Conservation (phyloP, 331 rosid species). For the Acacia concinna region DNA sequence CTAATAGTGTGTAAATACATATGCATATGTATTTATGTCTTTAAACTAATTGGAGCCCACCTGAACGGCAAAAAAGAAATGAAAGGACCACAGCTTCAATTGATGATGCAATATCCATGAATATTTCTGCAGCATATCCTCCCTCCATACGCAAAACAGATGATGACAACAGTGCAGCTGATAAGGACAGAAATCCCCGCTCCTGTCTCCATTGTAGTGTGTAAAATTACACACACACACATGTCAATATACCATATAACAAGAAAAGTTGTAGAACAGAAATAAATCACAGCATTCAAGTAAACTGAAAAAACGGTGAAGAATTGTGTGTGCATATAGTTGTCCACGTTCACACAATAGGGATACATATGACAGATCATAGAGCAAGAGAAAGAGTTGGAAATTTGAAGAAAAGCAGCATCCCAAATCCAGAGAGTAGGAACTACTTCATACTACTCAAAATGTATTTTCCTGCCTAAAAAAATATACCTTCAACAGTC, state of each 20-base stretch:
- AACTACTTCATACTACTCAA: neutral
- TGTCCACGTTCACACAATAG: constrained; percentile 1
- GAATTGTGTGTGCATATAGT: neutral
- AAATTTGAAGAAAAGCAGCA: constrained; percentile 2
- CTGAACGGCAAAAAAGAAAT: constrained; percentile 88
- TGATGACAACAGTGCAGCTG: constrained; percentile 86
- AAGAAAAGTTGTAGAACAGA: constrained; percentile 13
- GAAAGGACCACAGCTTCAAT: constrained; percentile 83
- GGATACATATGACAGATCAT: neutral
- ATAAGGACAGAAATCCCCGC: constrained; percentile 90
- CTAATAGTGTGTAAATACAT: constrained; percentile 1
- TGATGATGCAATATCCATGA: constrained; percentile 79
- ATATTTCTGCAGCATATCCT: constrained; percentile 60
- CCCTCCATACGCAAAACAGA: constrained; percentile 60
- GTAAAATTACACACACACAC: neutral
- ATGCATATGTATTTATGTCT: neutral
- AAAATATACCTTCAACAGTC: constrained; percentile 73
- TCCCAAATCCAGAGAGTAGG: constrained; percentile 12
- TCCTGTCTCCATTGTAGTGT: constrained; percentile 59
- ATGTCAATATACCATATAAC: constrained; percentile 9
- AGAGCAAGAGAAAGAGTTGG: neutral
- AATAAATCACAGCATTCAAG: constrained; percentile 24
- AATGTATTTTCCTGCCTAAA: constrained; percentile 1
- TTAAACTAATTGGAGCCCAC: constrained; percentile 39
- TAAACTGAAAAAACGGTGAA: constrained; percentile 1